Conservation (phyloP, 1,139 yeast genomes). For the Blastobotrys ciferrii region DNA sequence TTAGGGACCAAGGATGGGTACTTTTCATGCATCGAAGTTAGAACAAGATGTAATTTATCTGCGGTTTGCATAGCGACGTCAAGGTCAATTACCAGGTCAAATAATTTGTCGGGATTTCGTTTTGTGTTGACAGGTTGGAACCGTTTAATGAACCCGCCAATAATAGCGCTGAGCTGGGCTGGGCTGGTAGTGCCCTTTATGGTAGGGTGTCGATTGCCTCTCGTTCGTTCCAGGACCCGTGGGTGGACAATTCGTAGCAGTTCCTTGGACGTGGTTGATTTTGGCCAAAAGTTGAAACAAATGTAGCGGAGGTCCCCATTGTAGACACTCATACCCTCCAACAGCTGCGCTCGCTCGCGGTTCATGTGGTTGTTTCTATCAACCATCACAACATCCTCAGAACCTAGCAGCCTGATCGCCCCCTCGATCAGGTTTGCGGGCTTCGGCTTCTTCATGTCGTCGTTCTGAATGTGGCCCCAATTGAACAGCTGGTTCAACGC, state of each 20-base stretch:
- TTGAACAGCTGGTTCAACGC: conserved; percentile 56
- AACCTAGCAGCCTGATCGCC: conserved; percentile 44
- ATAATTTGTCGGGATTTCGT: conserved; percentile 59
- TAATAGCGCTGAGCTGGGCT: conserved; percentile 50
- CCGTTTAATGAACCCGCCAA: conserved; percentile 70
- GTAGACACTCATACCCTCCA: conserved; percentile 47
- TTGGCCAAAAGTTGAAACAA: conserved; percentile 67
- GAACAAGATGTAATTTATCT: conserved; percentile 49
- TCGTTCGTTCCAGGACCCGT: neutral
- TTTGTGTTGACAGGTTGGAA: conserved; percentile 56
- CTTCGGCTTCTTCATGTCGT: conserved; percentile 56
- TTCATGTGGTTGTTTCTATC: conserved; percentile 82
- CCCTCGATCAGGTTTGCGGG: conserved; percentile 45
- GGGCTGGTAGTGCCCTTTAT: conserved; percentile 52
- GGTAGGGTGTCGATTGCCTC: conserved; percentile 92
- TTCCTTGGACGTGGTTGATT: conserved; percentile 24
- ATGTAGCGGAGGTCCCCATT: conserved; percentile 46
- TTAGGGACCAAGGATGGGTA: conserved; percentile 49
- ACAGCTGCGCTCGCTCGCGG: conserved; percentile 66
- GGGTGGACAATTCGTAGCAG: conserved; percentile 38
- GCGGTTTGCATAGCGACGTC: conserved; percentile 53
- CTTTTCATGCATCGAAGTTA: conserved; percentile 40
- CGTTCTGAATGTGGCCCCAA: conserved; percentile 83
- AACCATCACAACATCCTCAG: conserved; percentile 54
- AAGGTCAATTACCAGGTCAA: conserved; percentile 63